These are phyloP conservation scores for Cunninghamia lanceolata DNA, from an alignment of 75 land plant genomes.

Conservation along the genomic window DNA sequence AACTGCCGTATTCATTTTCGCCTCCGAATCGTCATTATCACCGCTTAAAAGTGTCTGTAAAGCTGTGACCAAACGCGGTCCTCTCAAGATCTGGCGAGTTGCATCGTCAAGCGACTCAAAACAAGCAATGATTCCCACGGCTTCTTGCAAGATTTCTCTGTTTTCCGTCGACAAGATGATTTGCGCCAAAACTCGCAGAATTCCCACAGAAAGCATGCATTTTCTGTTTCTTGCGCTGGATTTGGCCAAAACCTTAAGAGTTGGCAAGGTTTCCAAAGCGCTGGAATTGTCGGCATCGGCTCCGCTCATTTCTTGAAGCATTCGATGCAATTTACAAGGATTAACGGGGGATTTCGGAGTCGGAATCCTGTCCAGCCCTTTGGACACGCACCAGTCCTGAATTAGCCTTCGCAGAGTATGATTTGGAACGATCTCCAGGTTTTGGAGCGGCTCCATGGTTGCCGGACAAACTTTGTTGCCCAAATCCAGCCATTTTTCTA, in stretches of 20 bases:
- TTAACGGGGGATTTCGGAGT: constrained; percentile 7
- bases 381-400: constrained; percentile 21
- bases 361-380: constrained; percentile 16
- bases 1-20: background rate
- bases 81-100: constrained; percentile 16
- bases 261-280: background rate
- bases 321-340: background rate
- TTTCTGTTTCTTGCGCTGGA: constrained; percentile 10
- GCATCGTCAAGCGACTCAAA: background rate
- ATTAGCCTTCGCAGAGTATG: constrained; percentile 23
- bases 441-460: constrained; percentile 25
- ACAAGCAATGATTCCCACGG: constrained; percentile 3
- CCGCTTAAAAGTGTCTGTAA: background rate
- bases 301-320: constrained; percentile 7
- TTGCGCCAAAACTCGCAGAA: constrained; percentile 1
- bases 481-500: constrained; percentile 32
- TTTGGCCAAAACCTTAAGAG: constrained; percentile 14
- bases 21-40: background rate
- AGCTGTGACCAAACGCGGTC: background rate
- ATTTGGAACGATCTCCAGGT: constrained; percentile 24
- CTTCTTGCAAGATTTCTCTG: background rate
- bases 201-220: constrained; percentile 20
- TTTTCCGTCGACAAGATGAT: constrained; percentile 3
- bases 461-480: constrained; percentile 25
- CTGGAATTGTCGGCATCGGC: constrained; percentile 8